These are phyloP conservation scores for Penicillium sp. DNA, from an alignment of 2,329 filamentous ascomycete genomes.

Conservation along the genomic window DNA sequence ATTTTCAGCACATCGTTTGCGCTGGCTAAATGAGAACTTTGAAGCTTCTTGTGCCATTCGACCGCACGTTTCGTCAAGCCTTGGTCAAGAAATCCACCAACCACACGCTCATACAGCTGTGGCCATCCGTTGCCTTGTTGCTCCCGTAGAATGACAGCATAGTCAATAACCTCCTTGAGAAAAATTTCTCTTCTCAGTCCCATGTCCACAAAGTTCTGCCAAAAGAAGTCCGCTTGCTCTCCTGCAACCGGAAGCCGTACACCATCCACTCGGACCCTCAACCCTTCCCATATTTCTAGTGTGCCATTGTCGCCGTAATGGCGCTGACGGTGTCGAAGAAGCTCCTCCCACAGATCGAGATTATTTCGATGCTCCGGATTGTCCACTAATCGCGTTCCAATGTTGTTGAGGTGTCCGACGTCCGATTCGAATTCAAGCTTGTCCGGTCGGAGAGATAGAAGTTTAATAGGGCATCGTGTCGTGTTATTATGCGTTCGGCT, in stretches of 20 bases:
- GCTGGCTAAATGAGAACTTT: constrained; percentile 24
- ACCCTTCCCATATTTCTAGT: constrained; percentile 35
- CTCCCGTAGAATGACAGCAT: constrained; percentile 36
- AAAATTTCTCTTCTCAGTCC: constrained; percentile 29
- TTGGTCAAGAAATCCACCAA: constrained; percentile 29
- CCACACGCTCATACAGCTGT: constrained; percentile 32
- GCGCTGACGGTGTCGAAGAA: constrained; percentile 38
- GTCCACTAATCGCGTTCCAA: constrained; percentile 35
- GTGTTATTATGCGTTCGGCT: not conserved
- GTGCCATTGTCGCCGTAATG: constrained; percentile 38
- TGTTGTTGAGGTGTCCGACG: constrained; percentile 28
- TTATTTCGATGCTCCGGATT: constrained; percentile 25
- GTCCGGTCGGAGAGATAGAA: constrained; percentile 25
- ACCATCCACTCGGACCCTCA: constrained; percentile 26
- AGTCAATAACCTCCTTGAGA: constrained; percentile 27
- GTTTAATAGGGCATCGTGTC: constrained; percentile 7
- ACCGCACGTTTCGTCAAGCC: constrained; percentile 26
- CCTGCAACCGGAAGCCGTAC: constrained; percentile 32
- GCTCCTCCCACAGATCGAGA: constrained; percentile 39
- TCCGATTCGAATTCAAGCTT: constrained; percentile 38
- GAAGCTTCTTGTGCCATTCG: constrained; percentile 33
- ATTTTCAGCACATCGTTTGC: constrained; percentile 26
- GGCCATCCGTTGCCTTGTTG: constrained; percentile 33
- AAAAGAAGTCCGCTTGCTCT: constrained; percentile 34
- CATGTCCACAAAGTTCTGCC: constrained; percentile 33